A percentile compares a stretch with the other conserved stretches of the same genome.
Conservation (phyloP, 768 basidiomycete species). For the Sarcomyxa edulis region DNA sequence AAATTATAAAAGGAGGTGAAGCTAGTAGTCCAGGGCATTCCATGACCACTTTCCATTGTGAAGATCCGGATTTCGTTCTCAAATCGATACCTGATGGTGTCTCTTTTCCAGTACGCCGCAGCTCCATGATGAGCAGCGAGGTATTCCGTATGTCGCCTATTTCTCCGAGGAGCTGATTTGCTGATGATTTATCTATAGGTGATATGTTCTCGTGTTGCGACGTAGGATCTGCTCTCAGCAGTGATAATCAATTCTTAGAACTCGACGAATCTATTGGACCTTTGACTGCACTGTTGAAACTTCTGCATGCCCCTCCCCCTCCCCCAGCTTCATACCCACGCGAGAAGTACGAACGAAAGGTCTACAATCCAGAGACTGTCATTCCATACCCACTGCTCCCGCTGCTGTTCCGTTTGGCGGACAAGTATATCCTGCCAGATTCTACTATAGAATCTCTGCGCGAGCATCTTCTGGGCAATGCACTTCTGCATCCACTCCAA, state of each 20-base stretch:
- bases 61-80: constrained; percentile 50
- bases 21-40: no score
- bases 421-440: constrained; percentile 60
- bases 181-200: constrained; percentile 28
- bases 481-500: constrained; percentile 42
- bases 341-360: constrained; percentile 20
- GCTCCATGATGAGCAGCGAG: constrained; percentile 47
- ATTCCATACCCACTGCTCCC: constrained; percentile 66
- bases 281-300: constrained; percentile 45
- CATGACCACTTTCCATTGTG: constrained; percentile 37
- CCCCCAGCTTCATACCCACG: constrained; percentile 33
- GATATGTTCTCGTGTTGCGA: constrained; percentile 68
- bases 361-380: constrained; percentile 37
- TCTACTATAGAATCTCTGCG: constrained; percentile 36
- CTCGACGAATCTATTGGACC: constrained; percentile 47
- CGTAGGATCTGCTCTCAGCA: constrained; percentile 9
- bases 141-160: constrained; percentile 60
- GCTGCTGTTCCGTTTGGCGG: constrained; percentile 49
- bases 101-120: constrained; percentile 43
- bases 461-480: constrained; percentile 51
- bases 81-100: constrained; percentile 47
- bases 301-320: constrained; percentile 51
- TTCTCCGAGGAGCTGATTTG: constrained; percentile 7
- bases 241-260: constrained; percentile 36
- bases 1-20: no score